Evolutionary conservation across 164 flowering plant species (phyloP), one percentile per base, ranked within the genome.

Genomic region (Amborella trichopoda): DNA sequence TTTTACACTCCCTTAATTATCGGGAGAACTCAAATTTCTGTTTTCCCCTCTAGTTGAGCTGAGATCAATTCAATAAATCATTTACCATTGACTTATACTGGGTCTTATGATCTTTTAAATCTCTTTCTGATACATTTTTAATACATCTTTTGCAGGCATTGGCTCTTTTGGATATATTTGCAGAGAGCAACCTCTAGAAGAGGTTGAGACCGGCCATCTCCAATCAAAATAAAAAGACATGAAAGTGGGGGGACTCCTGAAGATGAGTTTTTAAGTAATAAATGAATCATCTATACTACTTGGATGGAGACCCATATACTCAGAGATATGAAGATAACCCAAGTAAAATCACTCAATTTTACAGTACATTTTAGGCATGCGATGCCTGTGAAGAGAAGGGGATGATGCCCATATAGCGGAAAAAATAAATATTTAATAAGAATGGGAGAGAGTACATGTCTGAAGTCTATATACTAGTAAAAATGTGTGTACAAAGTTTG

Each of bases 101-200:
- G n/a, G n/a, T n/a, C n/a, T n/a, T n/a, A n/a, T n/a, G n/a, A n/a
- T n/a, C n/a, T n/a, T n/a, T n/a, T n/a, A n/a, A n/a, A n/a, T n/a
- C n/a, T n/a, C n/a, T n/a, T n/a, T n/a, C n/a, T n/a, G n/a, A n/a
- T n/a, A n/a, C 19, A 8, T 3, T 13, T 49, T 6, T 54, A 26
- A 43, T 48, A 30, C 26, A 25, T 25, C 22, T 12, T 63, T 36
- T 54, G 46, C 80, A 78, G 85, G 87, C 78, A 23, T 57, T 80
- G 8, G 77, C 83, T 8, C 75, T 80, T 13, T 55, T 80, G 74
- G 87, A 80, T 34, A 70, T 74, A 42, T 80, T 80, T 60, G 69
- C 47, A 37, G 64, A 43, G 42, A 43, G 39, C 21, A 47, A 44
- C 54, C 14, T 28, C 4, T 49, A 12, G 34, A n/a, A n/a, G n/a